These are phyloP conservation scores for Claviceps sorghi DNA, from an alignment of 2,329 filamentous ascomycete species.

Conservation along the genomic window DNA sequence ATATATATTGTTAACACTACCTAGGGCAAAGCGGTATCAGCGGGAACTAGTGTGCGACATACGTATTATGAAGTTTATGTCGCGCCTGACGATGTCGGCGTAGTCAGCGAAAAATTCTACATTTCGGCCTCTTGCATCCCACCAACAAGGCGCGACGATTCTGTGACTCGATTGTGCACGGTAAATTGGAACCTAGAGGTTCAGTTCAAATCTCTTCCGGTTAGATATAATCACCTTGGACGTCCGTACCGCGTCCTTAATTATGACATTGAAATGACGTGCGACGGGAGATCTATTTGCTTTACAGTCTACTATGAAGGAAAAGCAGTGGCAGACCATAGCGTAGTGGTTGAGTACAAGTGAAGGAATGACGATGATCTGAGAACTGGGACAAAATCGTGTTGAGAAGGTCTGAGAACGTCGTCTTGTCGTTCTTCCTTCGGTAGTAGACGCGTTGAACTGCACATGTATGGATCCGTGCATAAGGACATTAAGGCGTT, in stretches of 20 bases:
- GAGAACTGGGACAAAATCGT: not conserved
- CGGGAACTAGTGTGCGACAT: not conserved
- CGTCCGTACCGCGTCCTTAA: not conserved
- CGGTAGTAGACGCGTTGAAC: not conserved
- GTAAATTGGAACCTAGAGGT: not conserved
- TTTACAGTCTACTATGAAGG: slow-evolving; percentile 1
- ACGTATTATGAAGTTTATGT: too few relatives aligned
- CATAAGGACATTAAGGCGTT: not conserved
- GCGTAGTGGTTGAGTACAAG: not conserved
- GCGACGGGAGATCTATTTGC: not conserved
- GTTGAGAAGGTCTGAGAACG: not conserved
- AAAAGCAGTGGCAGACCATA: not conserved
- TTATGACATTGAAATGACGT: slow-evolving; percentile 1
- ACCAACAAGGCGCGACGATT: not conserved
- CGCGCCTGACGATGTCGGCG: too few relatives aligned
- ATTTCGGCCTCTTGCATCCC: not conserved
- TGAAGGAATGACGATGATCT: not conserved
- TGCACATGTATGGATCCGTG: not conserved
- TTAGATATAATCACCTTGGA: not conserved
- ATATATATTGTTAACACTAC: not conserved
- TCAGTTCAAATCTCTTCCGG: not conserved
- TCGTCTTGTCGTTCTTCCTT: not conserved
- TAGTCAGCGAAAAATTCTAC: not conserved
- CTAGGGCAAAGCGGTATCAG: slow-evolving; percentile 1
- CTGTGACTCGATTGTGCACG: not conserved